These are phyloP conservation scores for Lablab purpureus DNA, from an alignment of 306 rosid genomes.

Conservation along the genomic window DNA sequence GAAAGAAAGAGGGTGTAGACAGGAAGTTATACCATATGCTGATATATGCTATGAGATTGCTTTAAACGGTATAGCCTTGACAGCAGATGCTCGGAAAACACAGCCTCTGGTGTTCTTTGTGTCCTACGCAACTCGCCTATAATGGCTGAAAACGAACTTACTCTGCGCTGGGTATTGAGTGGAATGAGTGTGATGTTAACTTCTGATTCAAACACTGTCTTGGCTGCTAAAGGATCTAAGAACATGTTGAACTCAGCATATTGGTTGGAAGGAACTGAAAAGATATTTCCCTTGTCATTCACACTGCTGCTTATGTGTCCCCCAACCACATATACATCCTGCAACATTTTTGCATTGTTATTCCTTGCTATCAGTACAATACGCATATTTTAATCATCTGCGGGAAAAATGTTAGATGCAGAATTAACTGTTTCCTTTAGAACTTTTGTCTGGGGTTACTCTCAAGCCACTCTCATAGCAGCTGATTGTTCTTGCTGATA, in stretches of 20 bases:
- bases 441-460: not conserved
- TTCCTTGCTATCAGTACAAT: slow-evolving; percentile 28
- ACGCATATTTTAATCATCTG: not conserved
- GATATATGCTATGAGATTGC: slow-evolving; percentile 55
- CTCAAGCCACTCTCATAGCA: not conserved
- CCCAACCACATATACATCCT: slow-evolving; percentile 88
- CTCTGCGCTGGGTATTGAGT: slow-evolving; percentile 61
- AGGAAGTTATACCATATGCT: slow-evolving; percentile 72
- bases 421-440: slow-evolving; percentile 3
- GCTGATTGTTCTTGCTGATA: slow-evolving; percentile 15
- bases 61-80: slow-evolving; percentile 66
- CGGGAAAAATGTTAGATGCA: not conserved
- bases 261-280: slow-evolving; percentile 69
- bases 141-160: slow-evolving; percentile 58
- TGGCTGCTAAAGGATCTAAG: slow-evolving; percentile 89
- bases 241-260: slow-evolving; percentile 90
- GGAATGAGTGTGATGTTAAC: slow-evolving; percentile 79
- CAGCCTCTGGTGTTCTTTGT: slow-evolving; percentile 66
- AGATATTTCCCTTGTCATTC: slow-evolving; percentile 74
- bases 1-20: slow-evolving; percentile 1
- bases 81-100: slow-evolving; percentile 58
- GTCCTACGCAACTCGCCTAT: slow-evolving; percentile 39
- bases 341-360: slow-evolving; percentile 38
- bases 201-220: slow-evolving; percentile 67
- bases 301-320: slow-evolving; percentile 66